phyloP scores from a whole-genome alignment of 176 grass and related monocot species.

The Oryza meyeriana region DNA sequence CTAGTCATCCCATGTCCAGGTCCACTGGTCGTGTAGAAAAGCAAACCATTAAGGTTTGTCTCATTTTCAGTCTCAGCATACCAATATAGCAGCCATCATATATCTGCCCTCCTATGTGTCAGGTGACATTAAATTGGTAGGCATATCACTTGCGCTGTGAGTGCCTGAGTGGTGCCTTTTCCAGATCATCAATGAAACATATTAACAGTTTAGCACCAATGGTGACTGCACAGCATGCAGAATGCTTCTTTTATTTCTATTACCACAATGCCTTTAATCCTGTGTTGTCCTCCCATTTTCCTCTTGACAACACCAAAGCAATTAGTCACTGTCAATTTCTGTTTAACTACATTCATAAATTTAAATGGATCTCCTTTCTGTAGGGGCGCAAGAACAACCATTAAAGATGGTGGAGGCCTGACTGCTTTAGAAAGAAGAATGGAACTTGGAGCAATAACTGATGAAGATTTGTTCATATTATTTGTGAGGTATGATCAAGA shows the following conservation, averaged over 20 bases:
- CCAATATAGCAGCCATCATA: background rate
- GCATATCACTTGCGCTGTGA: background rate
- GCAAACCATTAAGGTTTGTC: background rate
- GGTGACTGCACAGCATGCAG: background rate
- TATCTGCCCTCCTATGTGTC: background rate
- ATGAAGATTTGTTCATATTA: conserved; percentile 94
- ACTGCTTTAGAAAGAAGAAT: conserved; percentile 97
- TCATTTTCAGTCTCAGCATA: conserved; percentile 8
- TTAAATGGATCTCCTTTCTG: conserved; percentile 16
- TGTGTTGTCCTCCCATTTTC: background rate
- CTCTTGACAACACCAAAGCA: background rate
- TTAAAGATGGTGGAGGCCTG: conserved; percentile 76
- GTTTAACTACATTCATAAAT: background rate
- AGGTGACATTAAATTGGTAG: background rate
- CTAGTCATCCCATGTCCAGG: background rate
- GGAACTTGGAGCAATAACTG: conserved; percentile 95
- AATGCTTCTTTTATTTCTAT: background rate
- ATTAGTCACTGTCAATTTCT: background rate
- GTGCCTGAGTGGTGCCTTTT: background rate
- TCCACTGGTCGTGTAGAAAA: conserved; percentile 13
- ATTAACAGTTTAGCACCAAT: conserved; percentile 1
- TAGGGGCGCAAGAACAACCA: conserved; percentile 80
- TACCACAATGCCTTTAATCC: background rate
- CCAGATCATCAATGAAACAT: background rate
- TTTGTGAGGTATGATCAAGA: conserved; percentile 53